Conservation (phyloP, 1,284 basidiomycete genomes). For the Amylostereum chailletii region DNA sequence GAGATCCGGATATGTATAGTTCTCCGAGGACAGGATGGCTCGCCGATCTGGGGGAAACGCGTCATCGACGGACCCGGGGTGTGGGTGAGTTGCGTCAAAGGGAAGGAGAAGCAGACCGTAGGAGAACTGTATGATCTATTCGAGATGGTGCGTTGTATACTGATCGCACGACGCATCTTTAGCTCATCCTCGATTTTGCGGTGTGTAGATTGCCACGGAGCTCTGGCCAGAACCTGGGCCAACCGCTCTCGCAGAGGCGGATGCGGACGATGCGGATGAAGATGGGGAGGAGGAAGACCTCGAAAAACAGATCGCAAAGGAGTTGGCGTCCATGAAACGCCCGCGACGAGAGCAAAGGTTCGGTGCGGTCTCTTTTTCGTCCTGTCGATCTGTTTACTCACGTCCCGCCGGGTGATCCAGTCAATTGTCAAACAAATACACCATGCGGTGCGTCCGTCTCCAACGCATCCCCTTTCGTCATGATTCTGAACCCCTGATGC, state of each 20-base stretch:
- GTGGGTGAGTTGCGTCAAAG: slow-evolving; percentile 76
- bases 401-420: slow-evolving; percentile 25
- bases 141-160: slow-evolving; percentile 46
- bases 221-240: slow-evolving; percentile 47
- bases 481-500: neutral
- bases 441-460: slow-evolving; percentile 48
- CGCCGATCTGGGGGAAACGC: slow-evolving; percentile 53
- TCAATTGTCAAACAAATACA: slow-evolving; percentile 67
- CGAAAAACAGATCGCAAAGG: slow-evolving; percentile 62
- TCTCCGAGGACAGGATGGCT: slow-evolving; percentile 39
- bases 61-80: slow-evolving; percentile 69
- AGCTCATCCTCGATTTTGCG: neutral
- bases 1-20: neutral
- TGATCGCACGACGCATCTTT: neutral
- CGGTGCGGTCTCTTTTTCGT: slow-evolving; percentile 32
- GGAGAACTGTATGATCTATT: slow-evolving; percentile 73
- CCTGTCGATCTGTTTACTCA: slow-evolving; percentile 5
- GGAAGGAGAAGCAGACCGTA: slow-evolving; percentile 69
- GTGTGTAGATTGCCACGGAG: slow-evolving; percentile 52
- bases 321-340: slow-evolving; percentile 61
- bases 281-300: slow-evolving; percentile 35
- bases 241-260: slow-evolving; percentile 4
- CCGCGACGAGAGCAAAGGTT: slow-evolving; percentile 56
- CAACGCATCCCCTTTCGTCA: neutral
- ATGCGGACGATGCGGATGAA: slow-evolving; percentile 21